phyloP scores from a whole-genome alignment of 2,329 filamentous ascomycete species.

The Apiospora malaysiana region DNA sequence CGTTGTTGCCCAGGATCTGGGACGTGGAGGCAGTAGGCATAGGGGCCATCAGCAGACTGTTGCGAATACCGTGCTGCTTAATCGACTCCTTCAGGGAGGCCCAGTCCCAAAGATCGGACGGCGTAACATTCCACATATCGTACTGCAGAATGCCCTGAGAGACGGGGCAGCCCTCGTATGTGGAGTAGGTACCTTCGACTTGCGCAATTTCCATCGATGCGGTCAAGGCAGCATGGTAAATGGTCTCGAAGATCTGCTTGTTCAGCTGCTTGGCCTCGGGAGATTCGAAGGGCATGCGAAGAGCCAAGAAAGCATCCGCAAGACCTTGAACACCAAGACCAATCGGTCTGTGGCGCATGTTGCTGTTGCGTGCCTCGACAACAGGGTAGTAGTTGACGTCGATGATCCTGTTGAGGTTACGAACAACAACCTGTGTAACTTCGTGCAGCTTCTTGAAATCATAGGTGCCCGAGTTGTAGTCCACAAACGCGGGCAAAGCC shows the following conservation, averaged over 20 bases:
- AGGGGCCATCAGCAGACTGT: slow-evolving; percentile 91
- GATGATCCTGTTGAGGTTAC: slow-evolving; percentile 97
- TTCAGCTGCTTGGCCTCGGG: slow-evolving; percentile 92
- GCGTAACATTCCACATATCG: slow-evolving; percentile 97
- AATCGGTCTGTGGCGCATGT: slow-evolving; percentile 95
- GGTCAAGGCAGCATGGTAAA: slow-evolving; percentile 94
- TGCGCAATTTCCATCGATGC: slow-evolving; percentile 87
- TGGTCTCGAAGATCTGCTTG: slow-evolving; percentile 98
- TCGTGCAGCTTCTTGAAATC: slow-evolving; percentile 98
- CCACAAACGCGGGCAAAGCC: slow-evolving; percentile 88
- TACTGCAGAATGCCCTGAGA: slow-evolving; percentile 97
- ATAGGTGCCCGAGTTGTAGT: slow-evolving; percentile 82
- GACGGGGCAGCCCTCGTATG: slow-evolving; percentile 91
- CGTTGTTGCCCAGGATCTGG: slow-evolving; percentile 98
- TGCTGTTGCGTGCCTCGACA: slow-evolving; percentile 89
- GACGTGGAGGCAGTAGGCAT: slow-evolving; percentile 98
- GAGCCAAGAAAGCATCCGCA: slow-evolving; percentile 95
- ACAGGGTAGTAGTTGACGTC: slow-evolving; percentile 99
- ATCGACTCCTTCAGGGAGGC: slow-evolving; percentile 86
- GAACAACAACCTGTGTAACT: slow-evolving; percentile 88
- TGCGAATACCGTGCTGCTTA: slow-evolving; percentile 90
- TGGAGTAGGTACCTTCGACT: slow-evolving; percentile 82
- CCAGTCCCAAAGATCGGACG: slow-evolving; percentile 97
- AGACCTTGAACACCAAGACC: slow-evolving; percentile 97
- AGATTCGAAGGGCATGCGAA: slow-evolving; percentile 96